phyloP scores from a whole-genome alignment of 1,139 yeast species.

The Pichia inconspicua region DNA sequence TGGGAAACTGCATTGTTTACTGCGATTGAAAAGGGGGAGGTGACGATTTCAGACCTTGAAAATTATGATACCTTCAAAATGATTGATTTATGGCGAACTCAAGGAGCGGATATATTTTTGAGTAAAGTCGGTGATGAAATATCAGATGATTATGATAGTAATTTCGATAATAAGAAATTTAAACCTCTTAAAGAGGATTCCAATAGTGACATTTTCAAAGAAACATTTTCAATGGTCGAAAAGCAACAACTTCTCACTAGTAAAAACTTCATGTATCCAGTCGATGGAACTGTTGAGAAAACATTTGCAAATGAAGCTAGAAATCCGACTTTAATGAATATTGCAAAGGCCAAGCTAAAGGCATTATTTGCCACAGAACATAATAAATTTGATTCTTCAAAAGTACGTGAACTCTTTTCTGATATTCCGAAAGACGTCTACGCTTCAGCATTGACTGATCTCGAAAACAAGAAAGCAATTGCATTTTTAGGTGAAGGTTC shows the following conservation, averaged over 20 bases:
- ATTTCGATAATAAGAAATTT: slow-evolving; percentile 23
- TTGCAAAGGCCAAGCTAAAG: slow-evolving; percentile 37
- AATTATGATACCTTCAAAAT: slow-evolving; percentile 42
- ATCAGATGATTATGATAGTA: slow-evolving; percentile 29
- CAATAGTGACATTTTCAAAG: slow-evolving; percentile 34
- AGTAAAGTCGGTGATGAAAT: slow-evolving; percentile 18
- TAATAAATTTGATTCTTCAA: slow-evolving; percentile 37
- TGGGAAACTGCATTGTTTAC: slow-evolving; percentile 52
- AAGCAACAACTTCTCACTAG: slow-evolving; percentile 40
- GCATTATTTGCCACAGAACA: slow-evolving; percentile 56
- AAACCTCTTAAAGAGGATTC: slow-evolving; percentile 22
- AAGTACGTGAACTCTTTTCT: slow-evolving; percentile 38
- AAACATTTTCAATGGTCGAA: slow-evolving; percentile 44
- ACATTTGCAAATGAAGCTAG: slow-evolving; percentile 17
- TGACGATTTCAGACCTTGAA: slow-evolving; percentile 39
- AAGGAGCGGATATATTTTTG: slow-evolving; percentile 31
- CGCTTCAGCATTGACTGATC: slow-evolving; percentile 42
- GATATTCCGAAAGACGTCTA: slow-evolving; percentile 37
- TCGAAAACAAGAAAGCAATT: slow-evolving; percentile 50
- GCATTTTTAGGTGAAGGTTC: slow-evolving; percentile 41
- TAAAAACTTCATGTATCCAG: slow-evolving; percentile 33
- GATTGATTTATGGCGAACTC: slow-evolving; percentile 50
- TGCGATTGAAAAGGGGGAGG: slow-evolving; percentile 43
- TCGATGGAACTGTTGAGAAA: slow-evolving; percentile 12
- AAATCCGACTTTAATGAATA: slow-evolving; percentile 25